These are phyloP conservation scores for Pichia manshurica DNA, from an alignment of 805 yeast species.

Conservation along the genomic window DNA sequence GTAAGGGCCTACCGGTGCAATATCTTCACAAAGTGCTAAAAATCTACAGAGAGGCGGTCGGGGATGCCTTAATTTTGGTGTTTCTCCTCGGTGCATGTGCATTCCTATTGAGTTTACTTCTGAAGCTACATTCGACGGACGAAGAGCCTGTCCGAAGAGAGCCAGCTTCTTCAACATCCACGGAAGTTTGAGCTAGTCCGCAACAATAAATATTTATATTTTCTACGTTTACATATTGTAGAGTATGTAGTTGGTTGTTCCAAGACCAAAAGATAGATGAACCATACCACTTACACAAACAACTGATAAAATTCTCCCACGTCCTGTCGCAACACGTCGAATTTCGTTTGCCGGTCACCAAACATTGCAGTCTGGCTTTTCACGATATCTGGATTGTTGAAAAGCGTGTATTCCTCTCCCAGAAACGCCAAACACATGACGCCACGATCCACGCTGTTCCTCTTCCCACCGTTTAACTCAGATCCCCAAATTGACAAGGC, in stretches of 20 bases:
- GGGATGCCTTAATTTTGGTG: constrained; percentile 23
- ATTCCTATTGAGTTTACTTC: constrained; percentile 19
- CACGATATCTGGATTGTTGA: constrained; percentile 7
- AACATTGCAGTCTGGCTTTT: neutral
- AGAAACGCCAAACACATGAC: constrained; percentile 22
- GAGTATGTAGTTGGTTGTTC: no score
- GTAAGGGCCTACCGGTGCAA: constrained; percentile 26
- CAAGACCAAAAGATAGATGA: no score
- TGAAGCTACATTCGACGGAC: constrained; percentile 18
- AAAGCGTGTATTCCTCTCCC: constrained; percentile 20
- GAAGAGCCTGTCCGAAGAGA: neutral
- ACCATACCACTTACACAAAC: no score
- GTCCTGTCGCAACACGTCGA: constrained; percentile 7
- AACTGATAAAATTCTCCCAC: constrained; percentile 8
- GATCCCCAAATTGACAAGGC: constrained; percentile 29
- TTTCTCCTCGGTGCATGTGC: constrained; percentile 25
- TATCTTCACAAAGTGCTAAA: constrained; percentile 27
- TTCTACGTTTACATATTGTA: no score
- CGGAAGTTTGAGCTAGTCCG: no score
- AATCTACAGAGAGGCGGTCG: constrained; percentile 25
- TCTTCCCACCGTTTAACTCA: neutral
- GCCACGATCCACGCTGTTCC: constrained; percentile 17
- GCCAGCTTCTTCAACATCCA: no score
- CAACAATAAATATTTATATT: no score
- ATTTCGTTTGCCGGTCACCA: neutral